Conservation (phyloP, 352 stramenopile genomes). For the Globisporangium parvum region DNA sequence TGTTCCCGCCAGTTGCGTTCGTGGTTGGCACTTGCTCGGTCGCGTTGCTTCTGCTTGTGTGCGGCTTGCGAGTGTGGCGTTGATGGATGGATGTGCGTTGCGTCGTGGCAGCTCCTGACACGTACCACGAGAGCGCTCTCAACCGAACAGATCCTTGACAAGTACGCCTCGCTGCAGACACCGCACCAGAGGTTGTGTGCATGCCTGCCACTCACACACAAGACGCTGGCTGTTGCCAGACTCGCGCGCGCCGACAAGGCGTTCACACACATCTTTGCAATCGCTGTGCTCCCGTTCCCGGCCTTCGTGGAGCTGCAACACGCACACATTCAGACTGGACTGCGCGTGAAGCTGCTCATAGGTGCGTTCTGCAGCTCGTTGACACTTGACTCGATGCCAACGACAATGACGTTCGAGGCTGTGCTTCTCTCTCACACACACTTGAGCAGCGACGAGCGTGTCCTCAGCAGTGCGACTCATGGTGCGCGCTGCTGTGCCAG, state of each 20-base stretch:
- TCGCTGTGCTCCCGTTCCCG: constrained; percentile 41
- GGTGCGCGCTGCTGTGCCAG: constrained; percentile 16
- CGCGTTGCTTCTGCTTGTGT: background rate
- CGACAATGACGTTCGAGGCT: background rate
- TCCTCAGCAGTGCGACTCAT: constrained; percentile 38
- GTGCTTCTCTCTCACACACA: background rate
- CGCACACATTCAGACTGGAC: constrained; percentile 26
- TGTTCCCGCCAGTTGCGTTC: constrained; percentile 65
- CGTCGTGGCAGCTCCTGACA: constrained; percentile 5
- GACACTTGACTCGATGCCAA: background rate
- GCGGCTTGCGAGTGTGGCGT: no score
- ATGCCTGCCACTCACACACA: background rate
- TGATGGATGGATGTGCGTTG: background rate
- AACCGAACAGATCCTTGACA: constrained; percentile 35
- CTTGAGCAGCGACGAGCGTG: constrained; percentile 12
- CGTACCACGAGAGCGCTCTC: constrained; percentile 30
- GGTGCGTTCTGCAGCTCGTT: constrained; percentile 15
- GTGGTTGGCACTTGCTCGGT: constrained; percentile 29
- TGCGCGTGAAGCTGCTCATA: constrained; percentile 42
- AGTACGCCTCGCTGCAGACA: constrained; percentile 16
- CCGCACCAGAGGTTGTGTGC: background rate
- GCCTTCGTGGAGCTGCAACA: constrained; percentile 41
- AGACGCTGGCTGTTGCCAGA: constrained; percentile 11
- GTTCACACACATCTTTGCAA: constrained; percentile 48
- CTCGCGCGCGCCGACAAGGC: constrained; percentile 50